Evolutionary conservation across 352 stramenopile species (phyloP), one percentile per base, ranked within the genome.

Genomic region (Aphanomyces astaci): DNA sequence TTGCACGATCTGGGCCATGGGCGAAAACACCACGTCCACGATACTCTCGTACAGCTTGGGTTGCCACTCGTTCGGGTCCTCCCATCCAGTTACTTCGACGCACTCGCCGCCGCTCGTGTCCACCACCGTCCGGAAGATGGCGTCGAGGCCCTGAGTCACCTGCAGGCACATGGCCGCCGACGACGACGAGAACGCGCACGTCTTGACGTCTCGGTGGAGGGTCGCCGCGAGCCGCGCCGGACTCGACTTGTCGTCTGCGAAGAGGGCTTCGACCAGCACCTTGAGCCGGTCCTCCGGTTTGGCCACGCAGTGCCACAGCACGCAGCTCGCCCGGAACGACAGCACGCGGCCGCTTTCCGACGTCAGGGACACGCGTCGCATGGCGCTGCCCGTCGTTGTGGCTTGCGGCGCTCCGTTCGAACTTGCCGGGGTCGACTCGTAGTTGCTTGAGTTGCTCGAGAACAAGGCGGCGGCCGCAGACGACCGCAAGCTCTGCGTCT

Each of bases 161-260:
- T 59, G n/a, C 17, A 33, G 11, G 33, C 48, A 68, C 25, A 52
- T 52, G 9, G 51, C 62, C n/a, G 31, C n/a, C 2, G 33, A 59
- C 31, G 62, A 60, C 2, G 71, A 64, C 0, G 71, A 56, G 11
- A 71, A 72, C 28, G 84, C 72, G 31, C 75, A 79, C 32, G 72
- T 71, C 46, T 79, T 80, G 39, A 86, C 76, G 40, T 86, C 80
- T 13, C 79, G 72, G 74, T 75, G 84, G 53, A 87, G 80, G 31
- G 73, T 76, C 54, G 72, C 76, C 27, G 84, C 55, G 46, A 78
- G 73, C 24, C 73, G 72, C 22, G 77, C 75, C 0, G 75, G 67
- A 0, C 57, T 63, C 53, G 83, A 75, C 3, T 69, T 70, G 1
- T 82, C 78, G 55, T 85, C 76, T 0, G 75, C 72, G 22, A 86